Evolutionary conservation across 495 filamentous ascomycete species (phyloP), one percentile per base, ranked within the genome.

Genomic region (Penicillium cinerascens): DNA sequence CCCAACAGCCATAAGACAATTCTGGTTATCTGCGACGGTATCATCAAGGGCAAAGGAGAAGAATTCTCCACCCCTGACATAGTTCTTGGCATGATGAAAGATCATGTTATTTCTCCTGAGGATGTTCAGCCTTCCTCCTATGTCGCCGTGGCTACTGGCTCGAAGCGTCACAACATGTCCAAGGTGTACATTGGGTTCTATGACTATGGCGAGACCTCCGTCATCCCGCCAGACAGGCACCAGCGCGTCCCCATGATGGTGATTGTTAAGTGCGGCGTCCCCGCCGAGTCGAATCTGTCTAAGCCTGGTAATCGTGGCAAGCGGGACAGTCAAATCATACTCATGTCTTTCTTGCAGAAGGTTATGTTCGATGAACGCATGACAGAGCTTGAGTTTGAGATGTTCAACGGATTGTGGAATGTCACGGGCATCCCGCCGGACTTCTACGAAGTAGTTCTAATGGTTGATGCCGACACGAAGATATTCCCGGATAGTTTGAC

Each of bases 321-420:
- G 76, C 87, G 95, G 66, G 95, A 99, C 78, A 92, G 88, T 72
- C 95, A 99, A 70, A 97, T 99, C 65, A 92, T 99, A 59, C 73
- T 99, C 43, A 99, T 99, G 95, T 95, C 91, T 17, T 99, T 99
- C 80, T 75, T 99, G 60, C 95, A 99, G 69, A 99, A 99, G 72
- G 93, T 99, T 56, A 99, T 99, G 95, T 99, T 99, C 65, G 95
- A 99, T 66, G 95, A 99, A 69, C 88, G 95, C 35, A 99, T 99
- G 95, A 97, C 95, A 4, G 92, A 99, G 65, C 82, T 99, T 15
- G 95, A 99, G 65, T 99, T 91, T 59, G 95, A 99, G 64, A 97
- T 99, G 88, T 97, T 97, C 76, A 99, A 97, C 61, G 95, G 93
- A 33, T 79, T 99, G 52, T 99, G 92, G 92, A 95, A 95, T 63